Evolutionary conservation across 225 moss, liverwort and hornwort genomes (phyloP), one percentile per base, ranked within the genome.

Genomic region (Thuidium tamariscinum): DNA sequence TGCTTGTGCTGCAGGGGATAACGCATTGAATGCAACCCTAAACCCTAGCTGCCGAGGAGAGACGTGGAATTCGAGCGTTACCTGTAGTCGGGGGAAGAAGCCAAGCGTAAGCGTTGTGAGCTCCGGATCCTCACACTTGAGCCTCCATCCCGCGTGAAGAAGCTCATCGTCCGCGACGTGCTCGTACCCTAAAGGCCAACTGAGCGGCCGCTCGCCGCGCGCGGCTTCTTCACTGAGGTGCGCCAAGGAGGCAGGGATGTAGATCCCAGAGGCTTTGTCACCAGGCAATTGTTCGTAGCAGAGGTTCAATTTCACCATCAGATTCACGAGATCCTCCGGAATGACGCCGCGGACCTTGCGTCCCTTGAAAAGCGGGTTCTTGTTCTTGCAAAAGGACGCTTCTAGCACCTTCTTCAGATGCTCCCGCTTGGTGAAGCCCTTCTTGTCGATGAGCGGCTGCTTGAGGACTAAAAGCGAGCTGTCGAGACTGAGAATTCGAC

Each of bases 31-130:
- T 76, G 75, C 76, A 76, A 3, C 37, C 36, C 55, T 46, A 74
- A 64, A 29, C 65, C 82, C 82, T 66, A 66, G 76, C 46, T 67
- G 49, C 85, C 79, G 61, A 26, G 67, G 52, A 59, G 29, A 32
- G 82, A 46, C 10, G 39, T 64, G n/a, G 51, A 80, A 39, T 27
- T 26, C 63, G 48, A 64, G 36, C 16, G 23, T 80, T 83, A 96
- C 96, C 89, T 97, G 96, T 34, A 97, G 90, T 69, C 96, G 85
- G 8, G 95, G 96, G 56, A 95, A 97, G 83, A 95, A 96, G 21
- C 96, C 95, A 25, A 95, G 95, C 23, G 93, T 95, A 39, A 97
- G 85, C 74, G 90, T 91, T 21, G 95, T 97, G 22, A 92, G 87
- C 56, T 91, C 84, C 20, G 92, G 89, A 32, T 95, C 87, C 79